Evolutionary conservation across 805 yeast species (phyloP).

Genomic region (Grigorovia yakushimaensis): DNA sequence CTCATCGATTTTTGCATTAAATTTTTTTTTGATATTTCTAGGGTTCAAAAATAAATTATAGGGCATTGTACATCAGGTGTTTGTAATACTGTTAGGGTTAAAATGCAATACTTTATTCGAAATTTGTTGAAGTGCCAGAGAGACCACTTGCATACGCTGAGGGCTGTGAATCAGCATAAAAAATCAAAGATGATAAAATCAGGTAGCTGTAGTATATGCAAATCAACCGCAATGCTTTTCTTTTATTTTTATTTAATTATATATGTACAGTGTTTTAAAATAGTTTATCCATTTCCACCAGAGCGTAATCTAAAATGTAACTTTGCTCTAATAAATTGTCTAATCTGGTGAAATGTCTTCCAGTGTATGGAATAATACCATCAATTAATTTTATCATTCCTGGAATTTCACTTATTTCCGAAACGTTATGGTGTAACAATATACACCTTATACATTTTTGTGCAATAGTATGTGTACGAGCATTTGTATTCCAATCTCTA

Average conservation of each 20-base stretch:
- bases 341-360: slow-evolving; percentile 69
- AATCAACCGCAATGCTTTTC: neutral
- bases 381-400: slow-evolving; percentile 63
- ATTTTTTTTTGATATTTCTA: neutral
- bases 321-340: slow-evolving; percentile 81
- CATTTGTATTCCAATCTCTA: slow-evolving; percentile 93
- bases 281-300: slow-evolving; percentile 59
- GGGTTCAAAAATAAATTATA: neutral
- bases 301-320: slow-evolving; percentile 72
- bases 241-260: neutral
- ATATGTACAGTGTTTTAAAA: slow-evolving; percentile 7
- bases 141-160: too few species aligned
- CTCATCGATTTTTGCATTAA: neutral
- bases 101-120: too few species aligned
- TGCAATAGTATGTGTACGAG: slow-evolving; percentile 66
- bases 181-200: too few species aligned
- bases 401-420: slow-evolving; percentile 49
- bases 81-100: too few species aligned
- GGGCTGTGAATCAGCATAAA: too few species aligned
- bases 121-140: neutral
- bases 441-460: slow-evolving; percentile 67
- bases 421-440: slow-evolving; percentile 44
- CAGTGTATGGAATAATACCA: slow-evolving; percentile 77
- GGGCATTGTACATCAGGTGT: neutral
- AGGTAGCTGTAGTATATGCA: too few species aligned